Evolutionary conservation across 306 rosid genomes (phyloP).

Genomic region (Abrus precatorius): DNA sequence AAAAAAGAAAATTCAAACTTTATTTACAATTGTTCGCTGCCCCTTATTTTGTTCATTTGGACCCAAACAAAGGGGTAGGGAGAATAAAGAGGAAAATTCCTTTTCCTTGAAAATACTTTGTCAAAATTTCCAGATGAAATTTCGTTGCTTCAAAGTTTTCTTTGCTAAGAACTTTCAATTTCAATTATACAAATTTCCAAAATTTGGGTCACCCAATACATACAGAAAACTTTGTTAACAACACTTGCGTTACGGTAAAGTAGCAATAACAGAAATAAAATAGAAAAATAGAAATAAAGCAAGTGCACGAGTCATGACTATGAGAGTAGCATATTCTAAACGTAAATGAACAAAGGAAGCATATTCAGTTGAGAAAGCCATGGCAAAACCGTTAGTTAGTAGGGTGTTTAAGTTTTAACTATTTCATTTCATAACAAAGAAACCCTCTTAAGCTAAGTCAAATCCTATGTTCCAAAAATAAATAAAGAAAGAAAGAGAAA

Average conservation of each 20-base stretch:
- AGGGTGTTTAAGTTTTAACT: too few relatives aligned
- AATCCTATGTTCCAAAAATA: too few relatives aligned
- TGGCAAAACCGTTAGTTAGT: conserved; percentile 52
- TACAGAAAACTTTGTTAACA: neutral
- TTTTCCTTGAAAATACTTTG: neutral
- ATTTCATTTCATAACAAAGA: neutral
- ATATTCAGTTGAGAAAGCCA: conserved; percentile 44
- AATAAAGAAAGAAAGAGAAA: too few relatives aligned
- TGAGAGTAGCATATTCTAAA: conserved; percentile 52
- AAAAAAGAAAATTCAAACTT: too few relatives aligned
- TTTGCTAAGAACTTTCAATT: conserved; percentile 2
- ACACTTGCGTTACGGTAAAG: conserved; percentile 17
- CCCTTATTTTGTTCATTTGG: neutral
- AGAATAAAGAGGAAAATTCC: neutral
- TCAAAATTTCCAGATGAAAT: conserved; percentile 3
- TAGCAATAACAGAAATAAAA: too few relatives aligned
- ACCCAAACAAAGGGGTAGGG: neutral
- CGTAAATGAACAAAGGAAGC: conserved; percentile 31
- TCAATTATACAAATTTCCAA: neutral
- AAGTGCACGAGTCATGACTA: too few relatives aligned
- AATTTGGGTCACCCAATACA: conserved; percentile 9
- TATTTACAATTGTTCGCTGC: too few relatives aligned
- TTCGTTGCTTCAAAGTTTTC: neutral
- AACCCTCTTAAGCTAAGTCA: neutral
- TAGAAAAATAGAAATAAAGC: neutral